Base-by-base conservation (phyloP, 305 asterid species). In the Fraxinus floribunda region DNA sequence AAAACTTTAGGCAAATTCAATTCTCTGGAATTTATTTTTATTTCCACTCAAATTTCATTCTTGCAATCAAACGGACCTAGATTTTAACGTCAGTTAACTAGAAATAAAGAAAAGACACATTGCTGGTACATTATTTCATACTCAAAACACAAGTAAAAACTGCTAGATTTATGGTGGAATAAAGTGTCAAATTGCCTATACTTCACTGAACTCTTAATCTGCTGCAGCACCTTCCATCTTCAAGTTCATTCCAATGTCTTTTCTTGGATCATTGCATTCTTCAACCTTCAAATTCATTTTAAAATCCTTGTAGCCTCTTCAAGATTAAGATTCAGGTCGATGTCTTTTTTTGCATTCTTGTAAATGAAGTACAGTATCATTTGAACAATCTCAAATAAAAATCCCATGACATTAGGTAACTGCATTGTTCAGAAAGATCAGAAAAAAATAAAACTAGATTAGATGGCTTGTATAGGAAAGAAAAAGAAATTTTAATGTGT, bases 381-480 rank as follows among this genome's bases (percentile, higher is more conserved):
- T 82, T 91, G 97, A 82, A 86, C 82, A 0, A 91, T 80, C 78
- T 95, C 97, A 20, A 90, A 87, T 70, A 90, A 9, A 83, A 91
- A 90, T 1, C 95, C 97, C 85, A 89, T 26, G 6, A 91, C 86
- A 57, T 91, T 92, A 35, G 97, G 97, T 13, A 87, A n/a, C 94
- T 92, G 91, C 22, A 76, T 71, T 64, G 73, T 24, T 13, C 73
- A 64, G n/a, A 66, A 81, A 62, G 26, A 15, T 74, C 55, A 70
- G 52, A 83, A 78, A 49, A 18, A 7, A 3, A 26, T 49, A 15
- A 20, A 18, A 38, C n/a, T 9, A 36, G 8, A 18, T 75, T 15
- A 36, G 5, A n/a, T 6, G 71, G 11, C n/a, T 16, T 57, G 38
- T 22, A 62, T 11, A 8, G 76, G 22, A 5, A 46, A 13, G n/a